A percentile compares a stretch with the other conserved stretches of the same genome.
phyloP scores from a whole-genome alignment of 1,139 yeast species.

The Spathaspora sp. region DNA sequence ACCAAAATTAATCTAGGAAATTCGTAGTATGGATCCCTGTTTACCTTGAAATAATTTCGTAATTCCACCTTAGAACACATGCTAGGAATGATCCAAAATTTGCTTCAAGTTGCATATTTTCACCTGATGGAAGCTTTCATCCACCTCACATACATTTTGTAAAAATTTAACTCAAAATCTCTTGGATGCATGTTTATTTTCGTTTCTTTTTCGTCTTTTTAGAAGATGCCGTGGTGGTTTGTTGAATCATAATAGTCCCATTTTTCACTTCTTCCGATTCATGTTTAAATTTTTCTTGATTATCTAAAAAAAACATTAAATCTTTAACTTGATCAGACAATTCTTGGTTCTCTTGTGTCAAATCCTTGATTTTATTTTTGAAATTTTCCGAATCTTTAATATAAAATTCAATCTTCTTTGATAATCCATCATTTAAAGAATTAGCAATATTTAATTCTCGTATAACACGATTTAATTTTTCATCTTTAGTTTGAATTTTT shows the following conservation, averaged over 20 bases:
- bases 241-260: slow-evolving; percentile 58
- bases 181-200: slow-evolving; percentile 5
- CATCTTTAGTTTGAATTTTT: slow-evolving; percentile 32
- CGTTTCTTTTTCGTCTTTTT: slow-evolving; percentile 21
- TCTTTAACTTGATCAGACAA: slow-evolving; percentile 73
- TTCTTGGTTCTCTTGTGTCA: slow-evolving; percentile 45
- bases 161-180: background rate
- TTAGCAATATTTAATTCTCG: slow-evolving; percentile 34
- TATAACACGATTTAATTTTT: slow-evolving; percentile 28
- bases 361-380: slow-evolving; percentile 18
- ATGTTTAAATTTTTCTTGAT: slow-evolving; percentile 68
- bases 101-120: background rate
- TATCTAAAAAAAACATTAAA: slow-evolving; percentile 77
- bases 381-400: slow-evolving; percentile 35
- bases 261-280: slow-evolving; percentile 71
- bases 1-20: slow-evolving; percentile 1
- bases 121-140: background rate
- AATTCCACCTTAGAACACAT: too few species aligned
- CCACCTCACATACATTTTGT: background rate
- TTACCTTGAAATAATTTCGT: too few species aligned
- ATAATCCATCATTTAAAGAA: slow-evolving; percentile 54
- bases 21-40: background rate
- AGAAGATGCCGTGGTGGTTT: slow-evolving; percentile 16
- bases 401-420: slow-evolving; percentile 54
- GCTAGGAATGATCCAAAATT: background rate